These are phyloP conservation scores for Hypoxylon trugodes DNA, from an alignment of 495 filamentous ascomycete species.

Conservation along the genomic window DNA sequence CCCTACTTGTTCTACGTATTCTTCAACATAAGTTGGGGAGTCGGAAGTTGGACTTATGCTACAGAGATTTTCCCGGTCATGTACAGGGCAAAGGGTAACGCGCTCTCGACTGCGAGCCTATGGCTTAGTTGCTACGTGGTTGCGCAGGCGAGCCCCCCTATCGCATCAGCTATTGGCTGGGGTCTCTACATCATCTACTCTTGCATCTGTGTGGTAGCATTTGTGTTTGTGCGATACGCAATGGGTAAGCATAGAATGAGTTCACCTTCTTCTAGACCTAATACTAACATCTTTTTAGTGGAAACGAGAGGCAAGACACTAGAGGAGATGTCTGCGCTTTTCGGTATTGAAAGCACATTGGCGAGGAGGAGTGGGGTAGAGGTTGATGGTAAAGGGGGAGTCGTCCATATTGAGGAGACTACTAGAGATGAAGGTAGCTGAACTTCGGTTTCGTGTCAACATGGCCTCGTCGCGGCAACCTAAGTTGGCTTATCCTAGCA, in stretches of 20 bases:
- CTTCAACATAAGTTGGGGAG: conserved; percentile 44
- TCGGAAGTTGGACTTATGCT: conserved; percentile 45
- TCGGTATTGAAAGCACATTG: conserved; percentile 26
- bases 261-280: neutral
- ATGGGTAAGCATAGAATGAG: conserved; percentile 13
- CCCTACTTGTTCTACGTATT: conserved; percentile 43
- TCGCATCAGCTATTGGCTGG: conserved; percentile 31
- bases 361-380: conserved; percentile 22
- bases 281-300: conserved; percentile 13
- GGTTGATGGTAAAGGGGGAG: conserved; percentile 1
- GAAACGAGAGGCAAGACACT: conserved; percentile 32
- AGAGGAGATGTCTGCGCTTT: conserved; percentile 34
- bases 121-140: conserved; percentile 39
- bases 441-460: too few relatives aligned
- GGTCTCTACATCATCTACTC: conserved; percentile 41
- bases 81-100: conserved; percentile 31
- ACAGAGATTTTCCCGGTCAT: conserved; percentile 42
- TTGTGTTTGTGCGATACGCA: conserved; percentile 35
- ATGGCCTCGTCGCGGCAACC: too few relatives aligned
- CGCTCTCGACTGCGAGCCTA: conserved; percentile 32
- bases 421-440: neutral
- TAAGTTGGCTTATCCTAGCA: too few relatives aligned
- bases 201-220: conserved; percentile 33
- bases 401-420: conserved; percentile 1
- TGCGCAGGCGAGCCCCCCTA: conserved; percentile 35